Evolutionary conservation across 2,329 filamentous ascomycete genomes (phyloP).

Genomic region (Ophiosphaerella korrae): DNA sequence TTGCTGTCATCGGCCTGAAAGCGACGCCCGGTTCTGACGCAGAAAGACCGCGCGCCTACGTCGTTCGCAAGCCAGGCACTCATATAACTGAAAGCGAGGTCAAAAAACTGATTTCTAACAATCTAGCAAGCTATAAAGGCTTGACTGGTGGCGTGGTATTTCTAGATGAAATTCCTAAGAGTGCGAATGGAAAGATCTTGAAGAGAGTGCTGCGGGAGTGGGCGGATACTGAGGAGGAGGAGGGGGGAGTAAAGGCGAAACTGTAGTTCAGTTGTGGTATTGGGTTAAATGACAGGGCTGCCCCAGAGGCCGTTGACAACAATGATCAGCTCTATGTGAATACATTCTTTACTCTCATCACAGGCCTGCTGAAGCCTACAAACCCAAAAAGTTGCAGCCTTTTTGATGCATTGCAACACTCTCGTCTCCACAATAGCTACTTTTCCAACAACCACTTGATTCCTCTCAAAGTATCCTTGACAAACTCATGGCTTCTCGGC

Average conservation of each 20-base stretch:
- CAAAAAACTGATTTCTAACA: conserved; percentile 45
- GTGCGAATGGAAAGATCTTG: conserved; percentile 27
- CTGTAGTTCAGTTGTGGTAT: conserved; percentile 24
- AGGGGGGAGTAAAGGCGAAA: conserved; percentile 35
- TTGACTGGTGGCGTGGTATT: conserved; percentile 55
- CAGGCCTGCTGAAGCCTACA: too few relatives aligned
- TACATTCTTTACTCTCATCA: too few relatives aligned
- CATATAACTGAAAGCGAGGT: conserved; percentile 48
- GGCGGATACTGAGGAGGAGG: conserved; percentile 41
- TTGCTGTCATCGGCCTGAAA: conserved; percentile 42
- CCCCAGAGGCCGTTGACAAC: neutral
- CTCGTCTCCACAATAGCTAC: neutral
- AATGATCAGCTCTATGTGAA: too few relatives aligned
- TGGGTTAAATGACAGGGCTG: too few relatives aligned
- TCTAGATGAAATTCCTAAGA: conserved; percentile 44
- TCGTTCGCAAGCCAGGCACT: conserved; percentile 46
- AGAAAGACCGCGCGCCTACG: conserved; percentile 54
- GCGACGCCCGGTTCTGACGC: conserved; percentile 40
- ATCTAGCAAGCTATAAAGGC: conserved; percentile 54
- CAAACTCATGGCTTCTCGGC: conserved; percentile 28
- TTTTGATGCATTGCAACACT: too few relatives aligned
- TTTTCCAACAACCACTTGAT: conserved; percentile 37
- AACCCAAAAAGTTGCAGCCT: too few relatives aligned
- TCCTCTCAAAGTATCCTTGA: conserved; percentile 33
- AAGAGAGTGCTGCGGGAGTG: conserved; percentile 54